phyloP scores from a whole-genome alignment of 768 basidiomycete genomes.

The Kondoa malvinella region DNA sequence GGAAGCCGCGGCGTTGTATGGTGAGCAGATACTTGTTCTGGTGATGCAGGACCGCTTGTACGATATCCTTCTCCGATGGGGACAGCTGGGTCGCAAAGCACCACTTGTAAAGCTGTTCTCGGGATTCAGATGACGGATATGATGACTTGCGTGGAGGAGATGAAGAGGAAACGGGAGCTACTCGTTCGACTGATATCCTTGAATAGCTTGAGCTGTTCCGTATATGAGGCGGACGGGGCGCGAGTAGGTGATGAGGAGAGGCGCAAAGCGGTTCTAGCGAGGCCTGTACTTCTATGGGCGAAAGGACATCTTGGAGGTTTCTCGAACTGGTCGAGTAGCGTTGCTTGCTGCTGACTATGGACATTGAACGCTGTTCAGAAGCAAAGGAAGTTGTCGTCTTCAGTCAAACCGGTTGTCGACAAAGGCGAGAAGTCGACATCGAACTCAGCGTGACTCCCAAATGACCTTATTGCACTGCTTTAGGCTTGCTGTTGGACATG shows the following conservation, averaged over 20 bases:
- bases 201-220: neutral
- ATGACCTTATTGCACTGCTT: too few relatives aligned
- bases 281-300: neutral
- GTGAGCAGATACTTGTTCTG: neutral
- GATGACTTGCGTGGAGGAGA: neutral
- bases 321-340: neutral
- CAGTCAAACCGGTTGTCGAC: too few relatives aligned
- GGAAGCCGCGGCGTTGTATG: neutral
- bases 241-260: neutral
- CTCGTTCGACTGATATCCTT: neutral
- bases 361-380: too few relatives aligned
- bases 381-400: too few relatives aligned
- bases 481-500: neutral
- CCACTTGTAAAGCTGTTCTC: neutral
- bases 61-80: neutral
- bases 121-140: neutral
- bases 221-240: neutral
- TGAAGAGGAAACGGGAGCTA: neutral
- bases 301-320: neutral
- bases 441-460: too few relatives aligned
- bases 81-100: neutral
- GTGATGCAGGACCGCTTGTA: neutral
- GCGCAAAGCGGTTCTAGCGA: neutral
- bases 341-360: neutral
- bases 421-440: too few relatives aligned